Conservation (phyloP, 768 basidiomycete genomes). For the Clitopilus hobsonii region DNA sequence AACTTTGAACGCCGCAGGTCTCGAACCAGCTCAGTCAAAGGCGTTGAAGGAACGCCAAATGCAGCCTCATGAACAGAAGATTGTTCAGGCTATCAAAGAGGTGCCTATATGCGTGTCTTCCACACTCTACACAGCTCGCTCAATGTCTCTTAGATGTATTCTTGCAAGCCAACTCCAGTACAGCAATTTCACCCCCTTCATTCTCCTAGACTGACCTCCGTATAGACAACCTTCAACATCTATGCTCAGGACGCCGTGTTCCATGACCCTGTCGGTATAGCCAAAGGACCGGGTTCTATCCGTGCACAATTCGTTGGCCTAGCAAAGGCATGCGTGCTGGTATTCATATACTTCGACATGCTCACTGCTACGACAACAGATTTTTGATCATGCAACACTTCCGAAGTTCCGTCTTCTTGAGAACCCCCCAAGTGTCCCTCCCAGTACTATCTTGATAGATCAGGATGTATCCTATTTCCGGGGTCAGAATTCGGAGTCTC, state of each 20-base stretch:
- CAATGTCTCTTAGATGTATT: slow-evolving; percentile 24
- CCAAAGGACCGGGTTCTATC: slow-evolving; percentile 33
- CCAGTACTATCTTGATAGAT: slow-evolving; percentile 37
- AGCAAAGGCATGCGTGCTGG: slow-evolving; percentile 25
- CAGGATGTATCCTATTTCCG: slow-evolving; percentile 43
- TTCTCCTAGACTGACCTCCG: neutral
- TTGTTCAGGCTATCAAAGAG: slow-evolving; percentile 38
- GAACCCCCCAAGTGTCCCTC: slow-evolving; percentile 31
- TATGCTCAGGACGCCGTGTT: slow-evolving; percentile 38
- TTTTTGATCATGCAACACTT: slow-evolving; percentile 8
- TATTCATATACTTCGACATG: neutral
- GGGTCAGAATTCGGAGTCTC: slow-evolving; percentile 26
- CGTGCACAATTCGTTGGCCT: slow-evolving; percentile 40
- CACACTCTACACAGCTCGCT: slow-evolving; percentile 1
- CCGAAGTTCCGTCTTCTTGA: slow-evolving; percentile 35
- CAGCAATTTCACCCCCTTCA: neutral
- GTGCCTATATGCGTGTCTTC: slow-evolving; percentile 13
- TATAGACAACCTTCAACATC: slow-evolving; percentile 36
- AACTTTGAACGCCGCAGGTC: slow-evolving; percentile 31
- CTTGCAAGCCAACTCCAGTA: slow-evolving; percentile 32
- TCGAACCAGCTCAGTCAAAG: slow-evolving; percentile 32
- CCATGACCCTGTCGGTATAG: slow-evolving; percentile 42
- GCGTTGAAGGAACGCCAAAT: slow-evolving; percentile 28
- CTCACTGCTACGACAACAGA: neutral
- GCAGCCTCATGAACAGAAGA: slow-evolving; percentile 28